Conservation (phyloP, 2,329 filamentous ascomycete species). For the Chalaropsis ovoidea region DNA sequence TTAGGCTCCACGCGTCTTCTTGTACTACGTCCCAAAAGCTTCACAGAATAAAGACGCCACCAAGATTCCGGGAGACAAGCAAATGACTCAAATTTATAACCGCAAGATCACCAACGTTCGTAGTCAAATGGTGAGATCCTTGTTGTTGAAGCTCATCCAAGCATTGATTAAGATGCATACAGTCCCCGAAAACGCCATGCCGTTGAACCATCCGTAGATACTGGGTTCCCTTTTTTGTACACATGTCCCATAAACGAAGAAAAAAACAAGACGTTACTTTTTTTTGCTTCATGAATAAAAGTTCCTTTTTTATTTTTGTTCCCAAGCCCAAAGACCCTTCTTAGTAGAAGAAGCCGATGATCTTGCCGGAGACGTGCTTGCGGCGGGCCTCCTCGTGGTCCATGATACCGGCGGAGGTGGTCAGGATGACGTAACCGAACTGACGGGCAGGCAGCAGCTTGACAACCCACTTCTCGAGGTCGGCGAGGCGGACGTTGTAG, state of each 20-base stretch:
- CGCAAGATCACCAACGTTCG: neutral
- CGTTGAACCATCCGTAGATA: constrained; percentile 1
- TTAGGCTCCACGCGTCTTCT: neutral
- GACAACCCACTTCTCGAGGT: constrained; percentile 99
- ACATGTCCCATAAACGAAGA: constrained; percentile 15
- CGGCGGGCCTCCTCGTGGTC: constrained; percentile 99
- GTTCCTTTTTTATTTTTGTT: constrained; percentile 27
- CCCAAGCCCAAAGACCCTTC: constrained; percentile 25
- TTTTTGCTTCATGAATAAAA: constrained; percentile 22
- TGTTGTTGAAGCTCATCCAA: constrained; percentile 9
- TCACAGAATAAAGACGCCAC: neutral
- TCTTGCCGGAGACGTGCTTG: constrained; percentile 99
- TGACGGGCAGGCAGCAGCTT: constrained; percentile 98
- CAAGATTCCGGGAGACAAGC: neutral
- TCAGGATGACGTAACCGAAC: constrained; percentile 98
- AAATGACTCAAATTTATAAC: neutral
- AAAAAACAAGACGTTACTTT: constrained; percentile 20
- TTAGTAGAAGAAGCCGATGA: constrained; percentile 99
- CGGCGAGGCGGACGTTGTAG: constrained; percentile 96
- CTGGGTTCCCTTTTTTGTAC: neutral
- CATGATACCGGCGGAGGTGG: constrained; percentile 99
- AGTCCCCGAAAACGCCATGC: constrained; percentile 12
- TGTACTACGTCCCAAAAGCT: no score
- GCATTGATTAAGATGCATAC: constrained; percentile 13
- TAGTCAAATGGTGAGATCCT: neutral